These are phyloP conservation scores for Microdochium paspali DNA, from an alignment of 2,329 filamentous ascomycete genomes.

Conservation along the genomic window DNA sequence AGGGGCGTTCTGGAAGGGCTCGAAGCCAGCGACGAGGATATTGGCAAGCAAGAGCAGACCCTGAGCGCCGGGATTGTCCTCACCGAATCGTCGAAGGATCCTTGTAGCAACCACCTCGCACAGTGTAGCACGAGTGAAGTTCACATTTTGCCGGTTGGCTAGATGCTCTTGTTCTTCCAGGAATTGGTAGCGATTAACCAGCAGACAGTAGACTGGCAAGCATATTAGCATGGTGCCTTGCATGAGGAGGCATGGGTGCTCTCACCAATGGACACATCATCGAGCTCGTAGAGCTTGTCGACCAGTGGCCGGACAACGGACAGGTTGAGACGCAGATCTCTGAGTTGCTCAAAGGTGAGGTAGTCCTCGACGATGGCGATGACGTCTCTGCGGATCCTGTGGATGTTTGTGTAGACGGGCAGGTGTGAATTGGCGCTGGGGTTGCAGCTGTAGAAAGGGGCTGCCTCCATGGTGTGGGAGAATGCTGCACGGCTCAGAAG, in stretches of 20 bases:
- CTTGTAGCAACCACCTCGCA: conserved; percentile 75
- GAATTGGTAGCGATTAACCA: conserved; percentile 76
- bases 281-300: conserved; percentile 70
- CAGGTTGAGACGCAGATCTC: conserved; percentile 73
- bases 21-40: conserved; percentile 73
- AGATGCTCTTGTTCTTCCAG: conserved; percentile 67
- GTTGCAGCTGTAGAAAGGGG: conserved; percentile 41
- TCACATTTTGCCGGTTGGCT: conserved; percentile 71
- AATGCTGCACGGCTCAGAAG: conserved; percentile 25
- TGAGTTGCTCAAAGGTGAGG: conserved; percentile 64
- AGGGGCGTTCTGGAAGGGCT: conserved; percentile 78
- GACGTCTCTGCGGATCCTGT: conserved; percentile 58
- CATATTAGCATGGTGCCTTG: neutral
- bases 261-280: conserved; percentile 69
- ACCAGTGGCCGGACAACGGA: conserved; percentile 71
- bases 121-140: conserved; percentile 65
- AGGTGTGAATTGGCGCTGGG: conserved; percentile 52
- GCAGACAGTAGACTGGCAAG: conserved; percentile 62
- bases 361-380: conserved; percentile 53
- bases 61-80: conserved; percentile 61
- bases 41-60: conserved; percentile 68
- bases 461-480: conserved; percentile 25
- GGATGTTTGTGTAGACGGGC: conserved; percentile 70
- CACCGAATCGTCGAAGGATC: conserved; percentile 68
- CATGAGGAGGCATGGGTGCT: conserved; percentile 1